Percentiles rank a stretch among this genome's conserved stretches.
These are phyloP conservation scores for Prototheca wickerhamii DNA, from an alignment of 163 green algal genomes.

Conservation along the genomic window DNA sequence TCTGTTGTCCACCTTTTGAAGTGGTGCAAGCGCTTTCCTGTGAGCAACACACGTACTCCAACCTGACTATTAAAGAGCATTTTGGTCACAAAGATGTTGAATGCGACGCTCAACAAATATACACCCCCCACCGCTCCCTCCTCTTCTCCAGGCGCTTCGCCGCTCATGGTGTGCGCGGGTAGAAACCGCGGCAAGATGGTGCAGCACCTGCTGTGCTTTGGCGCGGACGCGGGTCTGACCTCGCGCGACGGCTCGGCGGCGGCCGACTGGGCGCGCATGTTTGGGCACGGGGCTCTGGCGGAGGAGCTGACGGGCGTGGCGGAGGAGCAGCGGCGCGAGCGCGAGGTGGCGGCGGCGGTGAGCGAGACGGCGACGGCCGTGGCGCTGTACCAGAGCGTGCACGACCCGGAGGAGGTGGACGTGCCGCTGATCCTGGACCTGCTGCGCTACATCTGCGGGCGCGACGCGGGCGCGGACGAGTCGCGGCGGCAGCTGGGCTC, in stretches of 20 bases:
- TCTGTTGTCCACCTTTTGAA: neutral
- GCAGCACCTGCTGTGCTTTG: slow-evolving; percentile 48
- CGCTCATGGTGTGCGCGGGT: slow-evolving; percentile 68
- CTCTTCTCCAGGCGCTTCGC: slow-evolving; percentile 44
- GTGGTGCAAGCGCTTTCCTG: too few relatives aligned
- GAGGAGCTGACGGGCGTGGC: slow-evolving; percentile 17
- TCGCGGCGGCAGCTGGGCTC: slow-evolving; percentile 31
- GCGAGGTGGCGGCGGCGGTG: slow-evolving; percentile 7
- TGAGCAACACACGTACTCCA: too few relatives aligned
- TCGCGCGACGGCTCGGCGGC: slow-evolving; percentile 50
- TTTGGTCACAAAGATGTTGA: too few relatives aligned
- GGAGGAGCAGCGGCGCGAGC: neutral
- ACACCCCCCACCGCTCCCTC: neutral
- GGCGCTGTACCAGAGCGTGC: slow-evolving; percentile 53
- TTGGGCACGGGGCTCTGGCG: slow-evolving; percentile 23
- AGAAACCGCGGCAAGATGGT: slow-evolving; percentile 53
- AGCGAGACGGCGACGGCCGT: slow-evolving; percentile 32
- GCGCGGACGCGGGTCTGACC: slow-evolving; percentile 42
- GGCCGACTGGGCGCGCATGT: slow-evolving; percentile 51
- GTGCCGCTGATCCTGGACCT: slow-evolving; percentile 52
- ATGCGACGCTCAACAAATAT: neutral
- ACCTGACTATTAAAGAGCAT: too few relatives aligned
- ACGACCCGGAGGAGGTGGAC: slow-evolving; percentile 68
- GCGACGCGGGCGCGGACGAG: neutral
- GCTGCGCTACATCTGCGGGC: slow-evolving; percentile 41